A percentile compares a stretch with the other conserved stretches of the same genome.
phyloP scores from a whole-genome alignment of 805 yeast species.

The Yueomyces sinensis region DNA sequence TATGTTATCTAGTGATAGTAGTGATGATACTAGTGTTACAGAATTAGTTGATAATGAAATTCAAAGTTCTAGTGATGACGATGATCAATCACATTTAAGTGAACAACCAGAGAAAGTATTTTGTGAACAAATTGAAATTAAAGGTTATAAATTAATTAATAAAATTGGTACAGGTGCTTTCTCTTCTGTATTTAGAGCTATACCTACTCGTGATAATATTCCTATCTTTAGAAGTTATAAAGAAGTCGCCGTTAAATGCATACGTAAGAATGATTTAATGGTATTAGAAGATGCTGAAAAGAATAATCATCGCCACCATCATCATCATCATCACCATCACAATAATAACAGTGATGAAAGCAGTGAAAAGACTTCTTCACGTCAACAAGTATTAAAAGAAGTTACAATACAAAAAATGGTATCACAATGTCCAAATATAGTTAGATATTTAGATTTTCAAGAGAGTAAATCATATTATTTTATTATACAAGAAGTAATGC shows the following conservation, averaged over 20 bases:
- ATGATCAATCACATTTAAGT: too few relatives aligned
- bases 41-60: too few relatives aligned
- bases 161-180: constrained; percentile 75
- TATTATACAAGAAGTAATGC: constrained; percentile 58
- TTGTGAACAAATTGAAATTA: constrained; percentile 25
- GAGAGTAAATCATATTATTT: constrained; percentile 51
- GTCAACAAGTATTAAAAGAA: constrained; percentile 63
- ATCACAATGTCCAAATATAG: constrained; percentile 44
- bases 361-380: constrained; percentile 13
- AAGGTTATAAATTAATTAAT: constrained; percentile 27
- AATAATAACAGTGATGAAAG: constrained; percentile 5
- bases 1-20: too few relatives aligned
- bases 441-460: constrained; percentile 49
- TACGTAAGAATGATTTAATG: constrained; percentile 59
- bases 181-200: constrained; percentile 58
- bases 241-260: constrained; percentile 40
- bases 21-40: too few relatives aligned
- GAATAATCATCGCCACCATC: too few relatives aligned
- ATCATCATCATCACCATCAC: too few relatives aligned
- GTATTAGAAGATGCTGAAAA: constrained; percentile 23
- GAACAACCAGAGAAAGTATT: constrained; percentile 6
- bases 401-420: constrained; percentile 55
- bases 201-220: constrained; percentile 11
- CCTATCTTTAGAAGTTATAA: constrained; percentile 7
- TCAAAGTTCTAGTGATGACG: too few relatives aligned